Conservation (phyloP, 345 rosid genomes). For the Eucalyptus victrix region DNA sequence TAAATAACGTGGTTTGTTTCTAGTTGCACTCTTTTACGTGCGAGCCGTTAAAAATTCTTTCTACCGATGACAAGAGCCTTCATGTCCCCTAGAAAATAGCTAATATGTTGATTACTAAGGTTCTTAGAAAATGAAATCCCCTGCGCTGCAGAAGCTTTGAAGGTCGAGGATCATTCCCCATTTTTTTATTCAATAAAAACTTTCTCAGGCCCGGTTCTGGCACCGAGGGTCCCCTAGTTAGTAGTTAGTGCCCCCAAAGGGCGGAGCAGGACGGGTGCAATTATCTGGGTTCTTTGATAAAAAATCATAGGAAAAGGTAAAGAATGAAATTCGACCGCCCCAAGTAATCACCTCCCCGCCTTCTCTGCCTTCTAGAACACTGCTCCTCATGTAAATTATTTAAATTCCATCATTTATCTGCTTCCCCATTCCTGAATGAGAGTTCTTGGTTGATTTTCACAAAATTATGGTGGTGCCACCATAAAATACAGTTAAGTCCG, state of each 20-base stretch:
- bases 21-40: neutral
- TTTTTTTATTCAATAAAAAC: neutral
- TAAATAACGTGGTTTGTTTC: neutral
- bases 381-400: neutral
- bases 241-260: neutral
- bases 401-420: neutral
- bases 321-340: neutral
- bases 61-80: neutral
- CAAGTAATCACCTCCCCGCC: no score
- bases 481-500: neutral
- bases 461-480: neutral
- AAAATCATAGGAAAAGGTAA: no score
- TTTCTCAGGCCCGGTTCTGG: neutral
- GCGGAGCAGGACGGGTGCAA: neutral
- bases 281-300: neutral
- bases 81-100: neutral
- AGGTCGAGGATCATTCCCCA: neutral
- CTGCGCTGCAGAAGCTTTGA: neutral
- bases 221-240: neutral
- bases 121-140: neutral
- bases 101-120: neutral
- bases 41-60: neutral
- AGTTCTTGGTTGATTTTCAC: neutral
- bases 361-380: neutral
- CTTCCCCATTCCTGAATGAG: neutral